phyloP scores from a whole-genome alignment of 306 rosid genomes.

The Dicorynia guianensis region DNA sequence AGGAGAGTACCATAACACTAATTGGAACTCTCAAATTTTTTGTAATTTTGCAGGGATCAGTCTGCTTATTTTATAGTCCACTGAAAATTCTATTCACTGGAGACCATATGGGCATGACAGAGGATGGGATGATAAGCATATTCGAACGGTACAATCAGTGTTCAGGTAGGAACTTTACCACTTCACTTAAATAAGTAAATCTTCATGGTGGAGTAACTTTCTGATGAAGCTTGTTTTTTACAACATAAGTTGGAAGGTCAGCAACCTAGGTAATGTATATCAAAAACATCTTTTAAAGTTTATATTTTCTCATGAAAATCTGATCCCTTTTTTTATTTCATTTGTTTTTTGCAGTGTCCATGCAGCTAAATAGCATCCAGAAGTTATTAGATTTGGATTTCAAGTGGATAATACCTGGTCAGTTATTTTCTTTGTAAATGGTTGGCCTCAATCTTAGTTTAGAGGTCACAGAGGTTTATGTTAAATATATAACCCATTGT shows the following conservation, averaged over 20 bases:
- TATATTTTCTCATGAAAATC: background rate
- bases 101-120: conserved; percentile 17
- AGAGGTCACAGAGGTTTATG: background rate
- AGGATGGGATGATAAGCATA: conserved; percentile 10
- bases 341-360: conserved; percentile 13
- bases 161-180: background rate
- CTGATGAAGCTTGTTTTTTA: background rate
- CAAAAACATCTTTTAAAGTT: background rate
- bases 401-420: conserved; percentile 31
- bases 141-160: background rate
- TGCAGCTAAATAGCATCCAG: conserved; percentile 2
- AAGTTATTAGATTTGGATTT: conserved; percentile 23
- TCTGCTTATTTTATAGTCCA: conserved; percentile 22
- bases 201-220: background rate
- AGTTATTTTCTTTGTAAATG: background rate
- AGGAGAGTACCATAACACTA: background rate
- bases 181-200: conserved; percentile 1
- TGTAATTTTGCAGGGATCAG: conserved; percentile 27
- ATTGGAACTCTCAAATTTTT: background rate
- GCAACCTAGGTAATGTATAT: background rate
- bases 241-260: background rate
- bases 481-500: background rate
- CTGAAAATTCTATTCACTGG: conserved; percentile 26
- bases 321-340: background rate
- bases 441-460: background rate